These are phyloP conservation scores for Tolypocladium nubicola DNA, from an alignment of 2,329 filamentous ascomycete species.

Conservation along the genomic window DNA sequence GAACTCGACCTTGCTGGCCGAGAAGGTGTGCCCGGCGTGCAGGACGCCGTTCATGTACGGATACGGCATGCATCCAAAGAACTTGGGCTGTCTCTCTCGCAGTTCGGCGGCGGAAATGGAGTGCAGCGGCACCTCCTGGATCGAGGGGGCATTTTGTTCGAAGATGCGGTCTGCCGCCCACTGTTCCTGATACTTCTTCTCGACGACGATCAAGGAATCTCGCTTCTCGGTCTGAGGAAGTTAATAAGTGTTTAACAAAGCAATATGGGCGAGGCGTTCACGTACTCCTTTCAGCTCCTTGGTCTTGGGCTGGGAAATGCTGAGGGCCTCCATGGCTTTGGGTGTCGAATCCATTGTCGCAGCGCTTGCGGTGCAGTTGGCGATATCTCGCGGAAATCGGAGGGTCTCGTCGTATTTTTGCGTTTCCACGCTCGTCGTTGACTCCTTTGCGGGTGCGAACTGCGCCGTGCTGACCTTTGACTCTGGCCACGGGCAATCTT, in stretches of 20 bases:
- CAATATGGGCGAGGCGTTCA: conserved; percentile 4
- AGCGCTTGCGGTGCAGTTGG: conserved; percentile 1
- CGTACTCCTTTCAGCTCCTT: conserved; percentile 50
- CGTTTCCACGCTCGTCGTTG: background rate
- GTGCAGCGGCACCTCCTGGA: conserved; percentile 64
- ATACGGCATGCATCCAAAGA: conserved; percentile 55
- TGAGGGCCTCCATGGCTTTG: conserved; percentile 39
- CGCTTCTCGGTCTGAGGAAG: conserved; percentile 66
- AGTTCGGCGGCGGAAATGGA: conserved; percentile 65
- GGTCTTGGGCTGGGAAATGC: conserved; percentile 39
- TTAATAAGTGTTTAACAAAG: background rate
- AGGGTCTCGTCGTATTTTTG: background rate
- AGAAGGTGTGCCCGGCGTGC: conserved; percentile 89
- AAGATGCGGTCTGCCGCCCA: conserved; percentile 49
- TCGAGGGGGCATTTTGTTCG: conserved; percentile 74
- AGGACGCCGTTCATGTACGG: conserved; percentile 78
- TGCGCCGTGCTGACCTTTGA: conserved; percentile 3
- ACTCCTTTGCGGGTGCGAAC: conserved; percentile 3
- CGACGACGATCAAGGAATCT: conserved; percentile 68
- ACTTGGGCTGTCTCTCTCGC: conserved; percentile 77
- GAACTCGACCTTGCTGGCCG: conserved; percentile 88
- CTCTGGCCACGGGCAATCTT: conserved; percentile 13
- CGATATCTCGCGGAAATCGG: background rate
- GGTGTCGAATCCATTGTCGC: conserved; percentile 31
- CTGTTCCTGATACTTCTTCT: conserved; percentile 86